Evolutionary conservation across 306 rosid genomes (phyloP).

Genomic region (Dicorynia guianensis): DNA sequence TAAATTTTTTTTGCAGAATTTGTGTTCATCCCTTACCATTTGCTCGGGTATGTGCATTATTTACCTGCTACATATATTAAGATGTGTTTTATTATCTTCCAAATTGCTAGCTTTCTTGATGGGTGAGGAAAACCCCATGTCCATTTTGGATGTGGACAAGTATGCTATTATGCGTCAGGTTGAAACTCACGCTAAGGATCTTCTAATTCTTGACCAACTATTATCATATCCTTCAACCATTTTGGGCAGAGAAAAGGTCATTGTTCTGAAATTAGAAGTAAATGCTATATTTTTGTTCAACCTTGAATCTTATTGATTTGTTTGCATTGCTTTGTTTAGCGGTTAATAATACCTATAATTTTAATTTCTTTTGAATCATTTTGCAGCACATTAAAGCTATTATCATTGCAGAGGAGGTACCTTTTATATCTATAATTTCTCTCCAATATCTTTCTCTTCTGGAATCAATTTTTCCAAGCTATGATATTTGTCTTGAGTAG

Average conservation of each 20-base stretch:
- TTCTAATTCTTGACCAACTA: constrained; percentile 80
- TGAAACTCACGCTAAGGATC: constrained; percentile 76
- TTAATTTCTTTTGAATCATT: constrained; percentile 15
- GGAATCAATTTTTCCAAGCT: neutral
- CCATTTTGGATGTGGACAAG: constrained; percentile 74
- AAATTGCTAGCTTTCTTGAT: too few species aligned
- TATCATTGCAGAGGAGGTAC: constrained; percentile 81
- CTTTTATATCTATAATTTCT: constrained; percentile 1
- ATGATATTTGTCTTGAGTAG: constrained; percentile 39
- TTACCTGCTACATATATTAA: too few species aligned
- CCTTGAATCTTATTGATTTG: neutral
- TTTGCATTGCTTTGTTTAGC: neutral
- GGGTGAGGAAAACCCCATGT: too few species aligned
- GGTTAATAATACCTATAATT: neutral
- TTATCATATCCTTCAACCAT: constrained; percentile 79
- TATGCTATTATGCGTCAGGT: constrained; percentile 77
- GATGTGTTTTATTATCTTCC: too few species aligned
- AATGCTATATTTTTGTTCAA: constrained; percentile 1
- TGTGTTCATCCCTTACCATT: too few species aligned
- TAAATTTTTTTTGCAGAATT: too few species aligned
- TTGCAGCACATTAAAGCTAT: constrained; percentile 89
- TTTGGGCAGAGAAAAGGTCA: constrained; percentile 79
- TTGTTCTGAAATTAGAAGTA: constrained; percentile 88
- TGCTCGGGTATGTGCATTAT: too few species aligned
- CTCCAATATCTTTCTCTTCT: neutral